Base-by-base conservation (phyloP, 768 basidiomycete genomes). In the Gloeopeniophorella convolvens region DNA sequence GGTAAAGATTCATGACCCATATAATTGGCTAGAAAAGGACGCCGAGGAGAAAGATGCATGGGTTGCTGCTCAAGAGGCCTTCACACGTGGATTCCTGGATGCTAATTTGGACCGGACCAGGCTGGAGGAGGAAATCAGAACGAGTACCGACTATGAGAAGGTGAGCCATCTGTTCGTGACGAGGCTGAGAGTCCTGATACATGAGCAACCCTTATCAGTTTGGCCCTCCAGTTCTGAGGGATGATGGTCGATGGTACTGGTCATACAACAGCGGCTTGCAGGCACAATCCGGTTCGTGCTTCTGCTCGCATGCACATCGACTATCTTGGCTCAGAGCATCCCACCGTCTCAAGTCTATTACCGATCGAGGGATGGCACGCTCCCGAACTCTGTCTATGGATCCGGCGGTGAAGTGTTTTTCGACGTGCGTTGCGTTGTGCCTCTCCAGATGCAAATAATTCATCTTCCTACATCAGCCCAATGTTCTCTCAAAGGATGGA, bases 211-310 rank as follows among this genome's bases (percentile, higher is more conserved):
- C 37, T 46, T 42, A 43, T 16, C 33, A 86, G 83, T 85, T 86
- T 63, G 78, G 76, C 18, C 68, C 79, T 0, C 89, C 88, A 0
- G 56, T 62, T 7, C 63, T 85, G 45, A 76, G 78, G 53, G 70
- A 80, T 12, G 85, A 89, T 58, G 76, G 73, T 13, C 76, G 75
- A 42, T 91, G 85, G 82, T 92, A 91, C 59, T 88, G 87, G 85
- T 77, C 75, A 60, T 77, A 83, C 60, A 89, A 91, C 66, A 80
- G 77, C 45, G 89, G 88, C 26, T 73, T 90, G 23, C 81, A 88
- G 55, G 72, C 83, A 1, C 87, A 89, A 61, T 70, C 77, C 45
- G 68, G 67, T 69, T 21, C 12, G 21, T 21, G 15, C 41, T 13
- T 18, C 28, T 24, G 15, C 8, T 28, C 12, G n/a, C 18, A 5